Evolutionary conservation across 495 filamentous ascomycete genomes (phyloP), one percentile per base, ranked within the genome.

Genomic region (Penicillium crystallinum): DNA sequence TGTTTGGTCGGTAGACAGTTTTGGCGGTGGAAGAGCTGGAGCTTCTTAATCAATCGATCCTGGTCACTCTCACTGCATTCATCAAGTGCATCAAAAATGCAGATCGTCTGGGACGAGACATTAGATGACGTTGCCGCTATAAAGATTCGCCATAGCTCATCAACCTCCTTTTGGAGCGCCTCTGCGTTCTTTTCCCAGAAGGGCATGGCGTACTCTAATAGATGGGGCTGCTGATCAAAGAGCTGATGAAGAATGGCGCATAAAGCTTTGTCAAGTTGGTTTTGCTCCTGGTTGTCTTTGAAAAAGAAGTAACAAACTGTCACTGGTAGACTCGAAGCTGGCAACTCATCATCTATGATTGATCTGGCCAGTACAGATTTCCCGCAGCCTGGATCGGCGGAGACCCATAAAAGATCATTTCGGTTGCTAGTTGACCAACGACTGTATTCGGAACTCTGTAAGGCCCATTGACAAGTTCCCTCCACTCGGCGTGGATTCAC

Each of bases 241-340:
- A 77, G 50, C 53, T 76, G 69, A 61, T 77, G 69, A 0, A 77
- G 57, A 15, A 77, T 42, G 12, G 67, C 63, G 50, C 64, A 73
- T 6, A 77, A 55, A 35, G 68, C 69, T 17, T 41, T 52, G 15
- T 45, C 48, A 29, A 66, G 62, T 39, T 38, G 50, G 23, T 71
- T 67, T 41, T 72, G 70, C 14, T 66, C 53, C 10, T 69, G 56
- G 15, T 66, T 60, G 15, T 76, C 72, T 41, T 74, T 73, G 55
- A 75, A 77, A 40, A 77, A 79, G 47, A 78, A 77, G 55, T 73
- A 75, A 50, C 68, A 76, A 11, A 73, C 35, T 17, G 55, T 58
- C n/a, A 56, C 54, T 1, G 3, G 3, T 27, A 7, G 7, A 27
- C 23, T 27, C 23, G 44, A 30, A 15, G 1, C 27, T 18, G 52